Evolutionary conservation across 2,329 filamentous ascomycete species (phyloP), one percentile per base, ranked within the genome.

Genomic region (Zelopaecilomyces penicillatus): DNA sequence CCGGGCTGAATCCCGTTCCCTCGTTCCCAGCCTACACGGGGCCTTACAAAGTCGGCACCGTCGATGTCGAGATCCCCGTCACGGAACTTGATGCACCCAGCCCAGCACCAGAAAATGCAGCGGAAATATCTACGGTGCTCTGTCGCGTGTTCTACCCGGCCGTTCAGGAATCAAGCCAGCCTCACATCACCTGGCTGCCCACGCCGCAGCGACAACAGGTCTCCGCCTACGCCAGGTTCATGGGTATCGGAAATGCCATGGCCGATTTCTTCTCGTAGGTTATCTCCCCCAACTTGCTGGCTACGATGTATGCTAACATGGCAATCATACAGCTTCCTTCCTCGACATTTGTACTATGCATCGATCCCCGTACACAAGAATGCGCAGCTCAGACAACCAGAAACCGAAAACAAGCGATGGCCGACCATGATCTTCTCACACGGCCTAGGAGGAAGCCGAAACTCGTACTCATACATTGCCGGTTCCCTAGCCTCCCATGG

Each of bases 391-490:
- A 73, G 81, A 58, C 48, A 69, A 47, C 57, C 78, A 47, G 56
- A 67, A 8, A 65, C 69, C 4, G 57, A 68, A 4, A 65, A 68
- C 47, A 67, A 71, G 45, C 70, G 79, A 66, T 93, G 86, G 83
- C 87, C 88, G 0, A 84, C 87, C 1, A 81, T 88, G 69, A 71
- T 95, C 50, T 94, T 95, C 65, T 93, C 87, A 2, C 88, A 95
- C 59, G 88, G 88, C 1, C 71, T 95, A 1, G 88, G 85, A 33
- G 88, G 88, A 33, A 83, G 79, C 48, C 76, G 86, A 52, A 93
- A 93, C 56, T 80, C 86, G 8, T 95, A 95, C 66, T 91, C 86
- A n/a, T 83, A 90, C 57, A 67, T 94, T 27, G 83, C 77, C 12
- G 85, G 85, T 11, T 87, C 85, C 0, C 67, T 95, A 29, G 85